Evolutionary conservation across 129 eudicot species (phyloP).

Genomic region (Saussurea involucrata): DNA sequence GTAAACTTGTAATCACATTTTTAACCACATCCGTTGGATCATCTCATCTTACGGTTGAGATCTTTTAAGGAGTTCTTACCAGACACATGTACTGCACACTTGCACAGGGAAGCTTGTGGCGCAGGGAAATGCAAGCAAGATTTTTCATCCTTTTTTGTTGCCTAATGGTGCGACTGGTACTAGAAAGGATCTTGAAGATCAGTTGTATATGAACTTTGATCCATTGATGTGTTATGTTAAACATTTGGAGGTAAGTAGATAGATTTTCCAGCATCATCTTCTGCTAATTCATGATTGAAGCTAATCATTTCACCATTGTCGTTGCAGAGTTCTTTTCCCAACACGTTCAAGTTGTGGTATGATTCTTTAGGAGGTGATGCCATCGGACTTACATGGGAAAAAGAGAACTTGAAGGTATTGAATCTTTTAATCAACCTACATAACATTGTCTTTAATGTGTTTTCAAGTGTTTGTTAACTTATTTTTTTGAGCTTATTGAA

Average conservation of each 20-base stretch:
- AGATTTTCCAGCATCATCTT: background rate
- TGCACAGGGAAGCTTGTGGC: slow-evolving; percentile 60
- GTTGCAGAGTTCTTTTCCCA: slow-evolving; percentile 66
- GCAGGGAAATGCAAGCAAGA: slow-evolving; percentile 69
- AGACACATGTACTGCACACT: slow-evolving; percentile 22
- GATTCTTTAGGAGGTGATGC: slow-evolving; percentile 94
- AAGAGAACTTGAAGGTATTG: slow-evolving; percentile 63
- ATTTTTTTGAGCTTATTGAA: too few species aligned
- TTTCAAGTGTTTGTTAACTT: background rate
- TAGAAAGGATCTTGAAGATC: slow-evolving; percentile 41
- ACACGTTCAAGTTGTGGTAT: slow-evolving; percentile 79
- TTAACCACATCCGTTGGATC: too few species aligned
- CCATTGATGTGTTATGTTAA: slow-evolving; percentile 61
- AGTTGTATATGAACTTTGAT: slow-evolving; percentile 78
- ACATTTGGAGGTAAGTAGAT: slow-evolving; percentile 63
- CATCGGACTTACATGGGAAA: slow-evolving; percentile 81
- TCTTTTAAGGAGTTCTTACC: slow-evolving; percentile 6
- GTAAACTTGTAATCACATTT: too few species aligned
- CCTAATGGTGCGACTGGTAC: slow-evolving; percentile 36
- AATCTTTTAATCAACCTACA: background rate
- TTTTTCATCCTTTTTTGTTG: slow-evolving; percentile 57
- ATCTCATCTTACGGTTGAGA: too few species aligned
- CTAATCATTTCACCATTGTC: background rate
- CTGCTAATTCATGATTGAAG: background rate
- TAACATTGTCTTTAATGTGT: background rate